phyloP scores from a whole-genome alignment of 306 rosid species.

The Medicago ruthenica region DNA sequence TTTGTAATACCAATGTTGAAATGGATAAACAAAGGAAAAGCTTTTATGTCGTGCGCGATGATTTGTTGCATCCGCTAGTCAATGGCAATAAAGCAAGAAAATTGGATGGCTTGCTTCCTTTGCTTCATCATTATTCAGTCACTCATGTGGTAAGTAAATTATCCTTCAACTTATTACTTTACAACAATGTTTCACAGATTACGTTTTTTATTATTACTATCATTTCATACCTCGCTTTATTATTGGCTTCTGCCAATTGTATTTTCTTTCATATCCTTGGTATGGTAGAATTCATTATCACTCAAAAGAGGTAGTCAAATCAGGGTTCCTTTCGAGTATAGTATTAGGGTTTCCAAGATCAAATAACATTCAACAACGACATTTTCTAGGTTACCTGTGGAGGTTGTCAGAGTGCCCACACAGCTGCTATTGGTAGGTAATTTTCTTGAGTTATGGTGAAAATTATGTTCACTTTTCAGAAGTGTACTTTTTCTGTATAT shows the following conservation, averaged over 20 bases:
- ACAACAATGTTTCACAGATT: not conserved
- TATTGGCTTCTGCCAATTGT: too few relatives aligned
- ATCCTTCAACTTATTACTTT: not conserved
- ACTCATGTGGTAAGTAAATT: conserved; percentile 87
- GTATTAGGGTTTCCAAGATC: conserved; percentile 39
- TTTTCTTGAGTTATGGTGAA: conserved; percentile 17
- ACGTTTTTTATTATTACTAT: too few relatives aligned
- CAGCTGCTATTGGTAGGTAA: conserved; percentile 86
- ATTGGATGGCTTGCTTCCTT: conserved; percentile 76
- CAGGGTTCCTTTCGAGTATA: not conserved
- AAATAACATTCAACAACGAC: conserved; percentile 43
- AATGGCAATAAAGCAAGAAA: conserved; percentile 96
- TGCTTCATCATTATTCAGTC: conserved; percentile 64
- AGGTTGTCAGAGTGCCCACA: conserved; percentile 97
- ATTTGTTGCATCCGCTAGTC: conserved; percentile 86
- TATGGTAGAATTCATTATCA: conserved; percentile 27
- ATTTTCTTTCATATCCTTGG: too few relatives aligned
- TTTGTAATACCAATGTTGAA: conserved; percentile 42
- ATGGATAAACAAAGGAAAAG: conserved; percentile 41
- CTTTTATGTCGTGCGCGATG: conserved; percentile 81
- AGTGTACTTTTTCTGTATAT: conserved; percentile 15
- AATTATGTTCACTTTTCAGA: conserved; percentile 14
- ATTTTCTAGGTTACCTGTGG: conserved; percentile 91
- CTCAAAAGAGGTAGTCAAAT: conserved; percentile 2
- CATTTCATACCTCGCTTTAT: too few relatives aligned